phyloP scores from a whole-genome alignment of 768 basidiomycete genomes.

The Termitomyces sp. region DNA sequence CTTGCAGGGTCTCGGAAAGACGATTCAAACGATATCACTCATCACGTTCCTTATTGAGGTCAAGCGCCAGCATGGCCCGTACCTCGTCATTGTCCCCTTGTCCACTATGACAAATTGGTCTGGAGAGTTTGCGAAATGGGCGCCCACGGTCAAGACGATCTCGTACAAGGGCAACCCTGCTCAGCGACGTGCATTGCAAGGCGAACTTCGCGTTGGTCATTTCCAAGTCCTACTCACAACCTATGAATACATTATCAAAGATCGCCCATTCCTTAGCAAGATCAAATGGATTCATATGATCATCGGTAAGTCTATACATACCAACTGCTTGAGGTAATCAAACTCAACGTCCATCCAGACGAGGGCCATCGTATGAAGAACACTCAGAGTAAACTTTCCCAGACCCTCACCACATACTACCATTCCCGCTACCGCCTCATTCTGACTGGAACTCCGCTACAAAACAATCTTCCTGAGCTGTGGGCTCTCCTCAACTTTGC shows the following conservation, averaged over 20 bases:
- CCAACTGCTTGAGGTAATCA: not conserved
- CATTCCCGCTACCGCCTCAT: conserved; percentile 91
- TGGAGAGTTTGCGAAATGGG: conserved; percentile 97
- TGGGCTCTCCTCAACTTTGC: conserved; percentile 97
- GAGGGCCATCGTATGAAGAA: conserved; percentile 99
- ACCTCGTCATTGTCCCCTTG: conserved; percentile 91
- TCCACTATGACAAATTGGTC: conserved; percentile 98
- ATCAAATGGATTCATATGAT: conserved; percentile 98
- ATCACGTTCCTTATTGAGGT: conserved; percentile 89
- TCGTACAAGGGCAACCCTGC: conserved; percentile 91
- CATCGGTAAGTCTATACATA: conserved; percentile 54
- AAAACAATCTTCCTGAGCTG: conserved; percentile 94
- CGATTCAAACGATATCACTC: conserved; percentile 93
- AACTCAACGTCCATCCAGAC: conserved; percentile 35
- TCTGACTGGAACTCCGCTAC: conserved; percentile 91
- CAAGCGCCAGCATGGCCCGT: conserved; percentile 90
- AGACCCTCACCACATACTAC: conserved; percentile 89
- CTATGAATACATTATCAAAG: conserved; percentile 97
- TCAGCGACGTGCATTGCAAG: conserved; percentile 74
- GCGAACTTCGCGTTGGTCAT: conserved; percentile 69
- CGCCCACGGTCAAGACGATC: conserved; percentile 71
- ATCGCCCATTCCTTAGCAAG: conserved; percentile 84
- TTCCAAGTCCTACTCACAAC: conserved; percentile 94
- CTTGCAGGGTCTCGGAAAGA: conserved; percentile 86
- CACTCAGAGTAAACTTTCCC: conserved; percentile 80